These are phyloP conservation scores for Entamoeba invadens DNA, from an alignment of 208 protist genomes.

Conservation along the genomic window DNA sequence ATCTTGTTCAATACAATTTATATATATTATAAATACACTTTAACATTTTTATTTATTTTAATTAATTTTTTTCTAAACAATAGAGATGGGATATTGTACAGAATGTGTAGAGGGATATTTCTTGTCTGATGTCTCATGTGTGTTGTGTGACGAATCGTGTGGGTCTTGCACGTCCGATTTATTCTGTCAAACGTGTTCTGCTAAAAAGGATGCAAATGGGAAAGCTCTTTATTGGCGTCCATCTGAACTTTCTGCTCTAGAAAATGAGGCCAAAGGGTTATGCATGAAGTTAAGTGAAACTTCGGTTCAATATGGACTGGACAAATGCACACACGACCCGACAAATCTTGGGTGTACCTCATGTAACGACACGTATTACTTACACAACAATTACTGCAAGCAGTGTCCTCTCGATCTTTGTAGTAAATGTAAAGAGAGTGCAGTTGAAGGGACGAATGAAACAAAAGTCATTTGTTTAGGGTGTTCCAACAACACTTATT, in stretches of 20 bases:
- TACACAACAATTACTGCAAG: background rate
- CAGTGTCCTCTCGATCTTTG: background rate
- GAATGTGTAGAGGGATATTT: background rate
- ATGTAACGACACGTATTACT: background rate
- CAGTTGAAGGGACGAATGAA: background rate
- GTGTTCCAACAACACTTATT: background rate
- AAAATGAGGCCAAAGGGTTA: background rate
- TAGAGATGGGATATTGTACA: background rate
- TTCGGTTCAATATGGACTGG: background rate
- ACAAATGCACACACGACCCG: background rate
- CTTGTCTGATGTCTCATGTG: background rate
- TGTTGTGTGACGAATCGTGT: background rate
- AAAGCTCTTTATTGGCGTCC: background rate
- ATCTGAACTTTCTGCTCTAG: background rate
- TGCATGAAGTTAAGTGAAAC: background rate
- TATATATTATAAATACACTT: too few species aligned
- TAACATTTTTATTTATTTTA: too few species aligned
- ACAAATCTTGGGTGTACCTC: background rate
- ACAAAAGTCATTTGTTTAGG: background rate
- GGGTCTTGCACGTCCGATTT: background rate
- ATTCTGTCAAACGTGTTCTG: background rate
- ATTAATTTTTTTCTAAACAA: too few species aligned
- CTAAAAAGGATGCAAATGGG: background rate
- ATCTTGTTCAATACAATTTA: too few species aligned
- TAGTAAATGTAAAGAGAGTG: background rate